Percentiles rank a stretch among this genome's conserved stretches.
These are phyloP conservation scores for Talaromyces sp. DNA, from an alignment of 2,329 filamentous ascomycete species.

Conservation along the genomic window DNA sequence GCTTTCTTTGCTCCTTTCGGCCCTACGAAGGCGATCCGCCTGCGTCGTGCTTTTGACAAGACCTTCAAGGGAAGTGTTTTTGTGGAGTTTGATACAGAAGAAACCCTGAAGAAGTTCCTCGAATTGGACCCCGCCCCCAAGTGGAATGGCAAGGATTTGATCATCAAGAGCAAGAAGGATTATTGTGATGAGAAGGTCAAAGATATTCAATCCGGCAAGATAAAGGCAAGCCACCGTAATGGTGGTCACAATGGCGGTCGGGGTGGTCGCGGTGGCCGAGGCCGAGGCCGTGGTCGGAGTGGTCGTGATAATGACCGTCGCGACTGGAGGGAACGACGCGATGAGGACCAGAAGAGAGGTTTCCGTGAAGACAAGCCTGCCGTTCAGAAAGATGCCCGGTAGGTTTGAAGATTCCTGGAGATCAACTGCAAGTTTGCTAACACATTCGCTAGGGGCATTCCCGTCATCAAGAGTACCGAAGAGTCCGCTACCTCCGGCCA, in stretches of 20 bases:
- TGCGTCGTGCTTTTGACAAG: slow-evolving; percentile 70
- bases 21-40: slow-evolving; percentile 74
- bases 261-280: slow-evolving; percentile 16
- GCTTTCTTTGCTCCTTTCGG: slow-evolving; percentile 83
- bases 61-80: slow-evolving; percentile 96
- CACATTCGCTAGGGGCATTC: slow-evolving; percentile 39
- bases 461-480: slow-evolving; percentile 41
- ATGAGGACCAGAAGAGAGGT: slow-evolving; percentile 44
- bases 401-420: slow-evolving; percentile 19
- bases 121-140: slow-evolving; percentile 74
- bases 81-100: slow-evolving; percentile 81
- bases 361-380: slow-evolving; percentile 34
- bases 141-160: slow-evolving; percentile 75
- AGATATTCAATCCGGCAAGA: slow-evolving; percentile 67
- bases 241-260: slow-evolving; percentile 37
- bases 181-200: slow-evolving; percentile 78
- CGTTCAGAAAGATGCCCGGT: slow-evolving; percentile 43
- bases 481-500: slow-evolving; percentile 30
- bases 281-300: slow-evolving; percentile 3
- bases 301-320: slow-evolving; percentile 28
- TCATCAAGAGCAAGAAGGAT: slow-evolving; percentile 81
- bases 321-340: slow-evolving; percentile 46
- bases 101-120: slow-evolving; percentile 76
- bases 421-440: slow-evolving; percentile 5
- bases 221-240: slow-evolving; percentile 51